These are phyloP conservation scores for Crotalaria pallida DNA, from an alignment of 306 rosid species.

Conservation along the genomic window DNA sequence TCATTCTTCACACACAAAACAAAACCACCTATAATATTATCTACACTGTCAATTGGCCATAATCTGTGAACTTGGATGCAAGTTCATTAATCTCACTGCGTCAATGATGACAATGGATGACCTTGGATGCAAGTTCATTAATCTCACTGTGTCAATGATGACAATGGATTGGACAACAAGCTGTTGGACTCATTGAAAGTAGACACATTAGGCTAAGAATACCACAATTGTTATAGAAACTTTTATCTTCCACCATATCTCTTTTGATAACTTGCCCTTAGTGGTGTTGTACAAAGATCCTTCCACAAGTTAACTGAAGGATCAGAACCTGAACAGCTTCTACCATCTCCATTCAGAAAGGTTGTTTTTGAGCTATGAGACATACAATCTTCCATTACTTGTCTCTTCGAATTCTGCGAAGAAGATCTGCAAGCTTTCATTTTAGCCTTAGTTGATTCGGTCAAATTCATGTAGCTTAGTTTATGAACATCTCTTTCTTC, in stretches of 20 bases:
- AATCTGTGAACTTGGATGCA: constrained; percentile 11
- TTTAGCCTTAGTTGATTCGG: constrained; percentile 66
- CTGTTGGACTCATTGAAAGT: constrained; percentile 39
- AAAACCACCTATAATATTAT: constrained; percentile 15
- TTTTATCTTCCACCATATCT: constrained; percentile 17
- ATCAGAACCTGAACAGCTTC: constrained; percentile 48
- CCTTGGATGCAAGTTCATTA: constrained; percentile 6
- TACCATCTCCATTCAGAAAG: constrained; percentile 42
- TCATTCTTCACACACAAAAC: constrained; percentile 25
- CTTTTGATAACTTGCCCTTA: constrained; percentile 37
- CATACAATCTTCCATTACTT: constrained; percentile 33
- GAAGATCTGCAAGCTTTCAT: constrained; percentile 36
- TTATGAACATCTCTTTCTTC: constrained; percentile 34
- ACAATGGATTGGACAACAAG: constrained; percentile 53
- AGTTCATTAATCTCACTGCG: no score
- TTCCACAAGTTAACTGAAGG: constrained; percentile 47
- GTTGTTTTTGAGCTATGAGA: constrained; percentile 32
- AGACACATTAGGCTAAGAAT: constrained; percentile 14
- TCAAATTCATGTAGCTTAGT: constrained; percentile 71
- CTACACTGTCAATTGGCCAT: constrained; percentile 14
- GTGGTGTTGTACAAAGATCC: constrained; percentile 46
- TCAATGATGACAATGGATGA: no score
- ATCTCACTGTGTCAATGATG: constrained; percentile 6
- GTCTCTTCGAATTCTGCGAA: constrained; percentile 36
- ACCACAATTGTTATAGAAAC: neutral